Evolutionary conservation across 2,329 filamentous ascomycete species (phyloP).

Genomic region (Penicillium sp.): DNA sequence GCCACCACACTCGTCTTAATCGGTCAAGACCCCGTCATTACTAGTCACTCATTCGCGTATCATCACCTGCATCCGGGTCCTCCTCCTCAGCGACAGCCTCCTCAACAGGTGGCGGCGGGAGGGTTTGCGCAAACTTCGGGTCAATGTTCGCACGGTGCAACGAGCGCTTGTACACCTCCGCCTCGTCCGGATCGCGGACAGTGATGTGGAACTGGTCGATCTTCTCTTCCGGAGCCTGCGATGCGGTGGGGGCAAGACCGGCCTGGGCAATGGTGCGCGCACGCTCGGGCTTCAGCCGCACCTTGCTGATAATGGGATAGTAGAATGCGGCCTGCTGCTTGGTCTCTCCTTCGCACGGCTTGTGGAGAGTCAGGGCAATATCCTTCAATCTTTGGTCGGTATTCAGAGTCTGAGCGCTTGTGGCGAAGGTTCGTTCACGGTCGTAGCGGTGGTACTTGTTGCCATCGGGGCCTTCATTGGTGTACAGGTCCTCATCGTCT

Average conservation of each 20-base stretch:
- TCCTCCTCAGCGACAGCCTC: conserved; percentile 20
- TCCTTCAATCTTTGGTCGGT: conserved; percentile 57
- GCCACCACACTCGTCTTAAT: neutral
- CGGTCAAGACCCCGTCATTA: conserved; percentile 1
- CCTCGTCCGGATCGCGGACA: conserved; percentile 53
- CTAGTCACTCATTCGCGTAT: conserved; percentile 29
- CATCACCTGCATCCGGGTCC: conserved; percentile 14
- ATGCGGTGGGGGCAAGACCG: conserved; percentile 41
- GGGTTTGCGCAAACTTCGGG: conserved; percentile 40
- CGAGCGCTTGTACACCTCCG: conserved; percentile 51
- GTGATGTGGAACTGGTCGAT: conserved; percentile 56
- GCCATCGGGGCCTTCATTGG: conserved; percentile 46
- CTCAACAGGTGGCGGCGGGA: conserved; percentile 29
- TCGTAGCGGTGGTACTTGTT: conserved; percentile 56
- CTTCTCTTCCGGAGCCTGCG: conserved; percentile 47
- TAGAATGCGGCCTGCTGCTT: conserved; percentile 61
- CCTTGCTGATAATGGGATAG: conserved; percentile 61
- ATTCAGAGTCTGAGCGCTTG: conserved; percentile 54
- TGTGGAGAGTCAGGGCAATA: conserved; percentile 60
- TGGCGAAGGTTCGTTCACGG: conserved; percentile 62
- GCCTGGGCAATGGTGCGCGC: conserved; percentile 47
- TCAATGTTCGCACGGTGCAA: conserved; percentile 50
- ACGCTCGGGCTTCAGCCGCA: conserved; percentile 55
- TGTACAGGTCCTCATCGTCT: conserved; percentile 55
- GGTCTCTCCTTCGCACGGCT: conserved; percentile 43